Evolutionary conservation across 2,329 filamentous ascomycete species (phyloP).

Genomic region (Chaetomiaceae sp.): DNA sequence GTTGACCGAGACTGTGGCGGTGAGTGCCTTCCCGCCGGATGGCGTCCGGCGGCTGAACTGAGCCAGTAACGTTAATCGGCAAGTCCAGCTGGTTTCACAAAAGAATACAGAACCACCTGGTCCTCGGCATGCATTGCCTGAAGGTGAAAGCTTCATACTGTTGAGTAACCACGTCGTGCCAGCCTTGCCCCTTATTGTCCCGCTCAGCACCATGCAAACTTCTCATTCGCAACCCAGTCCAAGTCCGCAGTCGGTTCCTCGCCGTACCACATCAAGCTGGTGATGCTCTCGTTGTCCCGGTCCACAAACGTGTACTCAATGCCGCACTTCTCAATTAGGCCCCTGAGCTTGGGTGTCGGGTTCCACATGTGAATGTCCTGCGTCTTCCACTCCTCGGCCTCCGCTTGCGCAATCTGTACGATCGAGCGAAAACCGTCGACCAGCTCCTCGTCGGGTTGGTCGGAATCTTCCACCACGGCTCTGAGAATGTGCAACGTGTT

Average conservation of each 20-base stretch:
- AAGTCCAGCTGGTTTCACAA: too few relatives aligned
- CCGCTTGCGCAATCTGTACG: constrained; percentile 57
- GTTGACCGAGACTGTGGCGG: too few relatives aligned
- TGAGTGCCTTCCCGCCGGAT: too few relatives aligned
- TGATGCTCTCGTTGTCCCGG: constrained; percentile 61
- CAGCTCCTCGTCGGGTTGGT: constrained; percentile 38
- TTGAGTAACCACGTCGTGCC: too few relatives aligned
- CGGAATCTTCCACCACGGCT: constrained; percentile 57
- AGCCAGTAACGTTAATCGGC: too few relatives aligned
- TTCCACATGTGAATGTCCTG: constrained; percentile 77
- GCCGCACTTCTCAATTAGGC: constrained; percentile 41
- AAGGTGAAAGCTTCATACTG: too few relatives aligned
- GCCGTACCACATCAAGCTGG: constrained; percentile 67
- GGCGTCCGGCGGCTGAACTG: too few relatives aligned
- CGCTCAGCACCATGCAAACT: constrained; percentile 67
- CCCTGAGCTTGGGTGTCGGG: constrained; percentile 50
- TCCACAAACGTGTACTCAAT: constrained; percentile 46
- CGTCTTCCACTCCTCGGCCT: constrained; percentile 68
- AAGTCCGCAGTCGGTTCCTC: constrained; percentile 45
- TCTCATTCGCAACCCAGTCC: constrained; percentile 71
- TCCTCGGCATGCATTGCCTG: too few relatives aligned
- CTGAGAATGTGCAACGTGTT: constrained; percentile 67
- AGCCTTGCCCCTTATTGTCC: too few relatives aligned
- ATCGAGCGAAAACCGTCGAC: constrained; percentile 54
- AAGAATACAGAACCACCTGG: too few relatives aligned